Percentiles rank a stretch among this genome's conserved stretches.
phyloP scores from a whole-genome alignment of 1,284 basidiomycete genomes.

The Gymnopus androsaceus region DNA sequence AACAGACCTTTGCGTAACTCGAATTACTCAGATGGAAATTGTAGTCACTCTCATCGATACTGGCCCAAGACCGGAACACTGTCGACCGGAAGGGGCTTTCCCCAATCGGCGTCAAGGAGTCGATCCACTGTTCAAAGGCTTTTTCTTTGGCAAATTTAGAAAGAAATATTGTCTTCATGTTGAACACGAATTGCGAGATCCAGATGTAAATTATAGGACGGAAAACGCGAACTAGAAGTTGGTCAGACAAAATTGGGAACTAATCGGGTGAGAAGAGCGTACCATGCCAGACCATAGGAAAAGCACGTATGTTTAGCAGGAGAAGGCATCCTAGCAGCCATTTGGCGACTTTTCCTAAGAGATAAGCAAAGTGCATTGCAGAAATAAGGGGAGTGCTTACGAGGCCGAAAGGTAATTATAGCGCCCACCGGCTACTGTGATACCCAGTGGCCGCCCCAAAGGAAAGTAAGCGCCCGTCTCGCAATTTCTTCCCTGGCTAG shows the following conservation, averaged over 20 bases:
- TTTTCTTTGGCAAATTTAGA: slow-evolving; percentile 38
- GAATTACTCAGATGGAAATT: slow-evolving; percentile 77
- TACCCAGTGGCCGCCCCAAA: too few relatives aligned
- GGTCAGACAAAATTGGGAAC: not conserved
- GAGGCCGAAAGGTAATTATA: too few relatives aligned
- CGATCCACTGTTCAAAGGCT: slow-evolving; percentile 44
- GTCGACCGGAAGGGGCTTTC: slow-evolving; percentile 51
- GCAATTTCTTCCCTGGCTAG: too few relatives aligned
- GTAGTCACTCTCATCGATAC: slow-evolving; percentile 72
- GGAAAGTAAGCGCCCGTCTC: too few relatives aligned
- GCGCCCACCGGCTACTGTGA: too few relatives aligned
- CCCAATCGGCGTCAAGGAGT: slow-evolving; percentile 56
- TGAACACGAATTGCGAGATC: slow-evolving; percentile 37
- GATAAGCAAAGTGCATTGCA: not conserved
- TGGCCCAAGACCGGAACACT: slow-evolving; percentile 52
- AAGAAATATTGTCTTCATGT: slow-evolving; percentile 43
- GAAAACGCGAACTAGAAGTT: slow-evolving; percentile 55
- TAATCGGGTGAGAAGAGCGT: slow-evolving; percentile 9
- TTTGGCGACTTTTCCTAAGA: not conserved
- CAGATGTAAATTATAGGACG: slow-evolving; percentile 44
- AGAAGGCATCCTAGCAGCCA: slow-evolving; percentile 29
- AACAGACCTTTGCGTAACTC: slow-evolving; percentile 67
- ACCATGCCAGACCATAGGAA: slow-evolving; percentile 71
- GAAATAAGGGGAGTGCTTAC: not conserved
- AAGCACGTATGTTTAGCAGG: slow-evolving; percentile 56